Evolutionary conservation across 352 stramenopile genomes (phyloP).

Genomic region (Phytopythium aichiense): DNA sequence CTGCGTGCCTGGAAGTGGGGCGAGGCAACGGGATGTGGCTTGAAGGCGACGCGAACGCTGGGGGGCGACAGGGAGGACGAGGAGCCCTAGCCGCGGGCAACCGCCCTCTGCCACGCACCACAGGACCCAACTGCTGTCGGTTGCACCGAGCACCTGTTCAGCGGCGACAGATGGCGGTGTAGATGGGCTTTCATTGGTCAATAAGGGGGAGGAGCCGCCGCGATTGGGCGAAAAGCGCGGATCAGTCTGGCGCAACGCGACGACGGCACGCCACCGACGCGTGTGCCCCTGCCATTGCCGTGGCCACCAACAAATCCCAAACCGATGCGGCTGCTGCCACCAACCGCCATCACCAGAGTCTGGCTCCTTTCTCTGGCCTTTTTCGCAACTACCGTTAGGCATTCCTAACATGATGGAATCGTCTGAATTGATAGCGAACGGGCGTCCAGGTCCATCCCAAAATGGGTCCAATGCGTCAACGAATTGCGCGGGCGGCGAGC

Average conservation of each 20-base stretch:
- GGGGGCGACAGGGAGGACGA: not conserved
- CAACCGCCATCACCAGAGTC: not conserved
- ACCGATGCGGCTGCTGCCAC: constrained; percentile 10
- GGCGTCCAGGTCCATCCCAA: not conserved
- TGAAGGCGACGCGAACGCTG: not conserved
- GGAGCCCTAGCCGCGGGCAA: not conserved
- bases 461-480: not conserved
- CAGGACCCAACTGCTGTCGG: not conserved
- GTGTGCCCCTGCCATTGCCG: not conserved
- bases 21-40: not conserved
- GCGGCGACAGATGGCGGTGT: not conserved
- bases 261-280: not conserved
- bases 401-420: not conserved
- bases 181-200: not conserved
- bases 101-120: not conserved
- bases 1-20: not conserved
- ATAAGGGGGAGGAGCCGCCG: not conserved
- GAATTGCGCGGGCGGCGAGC: not conserved
- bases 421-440: not conserved
- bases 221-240: constrained; percentile 1
- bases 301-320: not conserved
- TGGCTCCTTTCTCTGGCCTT: constrained; percentile 7
- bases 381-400: not conserved
- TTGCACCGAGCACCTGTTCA: constrained; percentile 1
- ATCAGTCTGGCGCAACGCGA: not conserved